Base-by-base conservation (phyloP, 441 rosid species). In the Eruca vesicaria region DNA sequence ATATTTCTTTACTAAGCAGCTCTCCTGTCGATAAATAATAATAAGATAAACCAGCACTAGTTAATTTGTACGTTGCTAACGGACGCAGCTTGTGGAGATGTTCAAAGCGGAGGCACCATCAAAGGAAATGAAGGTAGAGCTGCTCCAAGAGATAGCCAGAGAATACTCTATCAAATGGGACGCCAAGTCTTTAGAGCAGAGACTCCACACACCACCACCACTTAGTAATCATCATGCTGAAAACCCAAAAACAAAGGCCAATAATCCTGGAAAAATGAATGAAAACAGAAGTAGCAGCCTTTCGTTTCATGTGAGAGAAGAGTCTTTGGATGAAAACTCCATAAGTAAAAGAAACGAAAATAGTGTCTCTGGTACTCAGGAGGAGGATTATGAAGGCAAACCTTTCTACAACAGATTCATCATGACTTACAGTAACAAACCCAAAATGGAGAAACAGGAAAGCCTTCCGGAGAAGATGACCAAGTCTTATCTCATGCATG, bases 151-250 rank as follows among this genome's bases (percentile, higher is more conserved):
- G n/a, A 71, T 94, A 4, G 89, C 95, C 3, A 69, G 70, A 36
- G 97, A 94, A 65, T 75, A 77, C 74, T 81, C 82, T 15, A 65
- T 90, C 33, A 83, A 84, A 43, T 94, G 95, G 95, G 90, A 86
- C 69, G 66, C 92, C 41, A 82, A 83, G 80, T 67, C 82, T 38
- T 80, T 90, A 77, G 87, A 89, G 55, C 84, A 84, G 85, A 82
- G 85, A 66, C 79, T 88, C 43, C 85, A 84, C 73, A 78, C 66
- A 69, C 82, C 85, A 1, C 74, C 75, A 41, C 50, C 50, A 38
- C 45, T n/a, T 41, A 41, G 16, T 41, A 15, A 14, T 14, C 50
- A 41, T 41, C 16, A 14, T 41, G 50, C 16, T 43, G 57, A 18
- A 18, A 20, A 52, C 58, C 26, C 26, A 52, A 19, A 19, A 52